Base-by-base conservation (phyloP, 148 eudicot genomes). In the Fagopyrum homotropicum region DNA sequence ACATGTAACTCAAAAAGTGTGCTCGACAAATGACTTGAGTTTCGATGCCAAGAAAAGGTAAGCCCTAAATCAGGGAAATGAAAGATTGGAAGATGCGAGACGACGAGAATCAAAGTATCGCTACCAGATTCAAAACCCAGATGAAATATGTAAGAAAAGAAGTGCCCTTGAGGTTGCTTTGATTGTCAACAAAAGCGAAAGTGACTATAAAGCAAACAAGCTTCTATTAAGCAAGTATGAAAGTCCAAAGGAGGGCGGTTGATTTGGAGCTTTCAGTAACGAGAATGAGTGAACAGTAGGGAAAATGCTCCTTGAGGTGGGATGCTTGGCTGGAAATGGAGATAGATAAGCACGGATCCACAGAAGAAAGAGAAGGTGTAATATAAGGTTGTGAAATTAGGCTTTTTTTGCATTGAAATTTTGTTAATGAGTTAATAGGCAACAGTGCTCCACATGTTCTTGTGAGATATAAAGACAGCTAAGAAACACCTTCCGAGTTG, bases 241-340 rank as follows among this genome's bases (percentile, higher is more conserved):
- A 66, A 66, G 71, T 66, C 70, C 66, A 19, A 60, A 60, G 63
- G 66, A 49, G 66, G 66, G 66, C 12, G 69, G 69, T 35, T 63
- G 69, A 35, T 63, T 63, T 30, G 69, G 69, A 63, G 45, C 69
- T 63, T 29, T 63, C 71, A 66, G 8, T 35, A 46, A 40, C 14
- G 46, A n/a, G 46, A 66, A 66, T 35, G 71, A 66, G 71, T 66
- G 71, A 43, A 43, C 71, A 43, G 46, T 40, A 10, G 46, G 71
- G 46, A 66, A 61, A 43, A 66, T 12, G 71, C 71, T 66, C 9
- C 5, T 2, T 30, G 68, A 61, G 30, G 71, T 17, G 35, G 46
- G 71, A 66, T 66, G 71, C 71, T 66, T 66, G 71, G 71, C 71
- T 66, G 71, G 47, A 1, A 66, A 35, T 43, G 71, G 71, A 66